Percentiles rank a stretch among this genome's conserved stretches.
Evolutionary conservation across 2,329 filamentous ascomycete species (phyloP).

Genomic region (Monosporascus sp.): DNA sequence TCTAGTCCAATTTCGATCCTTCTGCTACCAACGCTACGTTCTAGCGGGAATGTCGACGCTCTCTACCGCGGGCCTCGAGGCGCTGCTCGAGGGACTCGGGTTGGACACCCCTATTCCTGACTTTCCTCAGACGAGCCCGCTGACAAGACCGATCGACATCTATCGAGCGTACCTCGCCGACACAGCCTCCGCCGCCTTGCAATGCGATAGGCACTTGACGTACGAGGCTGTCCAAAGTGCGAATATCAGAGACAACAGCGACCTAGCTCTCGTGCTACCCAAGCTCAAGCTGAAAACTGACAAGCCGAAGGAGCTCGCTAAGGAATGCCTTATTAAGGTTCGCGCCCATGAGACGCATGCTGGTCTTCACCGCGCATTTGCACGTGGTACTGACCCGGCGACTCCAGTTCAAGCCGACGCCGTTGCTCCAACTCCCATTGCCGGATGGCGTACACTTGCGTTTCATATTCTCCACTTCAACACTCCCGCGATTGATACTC

Average conservation of each 20-base stretch:
- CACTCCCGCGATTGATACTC: conserved; percentile 52
- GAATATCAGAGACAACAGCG: conserved; percentile 21
- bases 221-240: conserved; percentile 27
- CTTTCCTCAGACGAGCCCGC: conserved; percentile 17
- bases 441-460: conserved; percentile 55
- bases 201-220: conserved; percentile 15
- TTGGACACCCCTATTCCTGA: conserved; percentile 30
- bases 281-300: conserved; percentile 20
- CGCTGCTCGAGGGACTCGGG: conserved; percentile 55
- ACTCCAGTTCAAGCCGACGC: conserved; percentile 48
- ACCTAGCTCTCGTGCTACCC: conserved; percentile 26
- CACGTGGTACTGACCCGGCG: neutral
- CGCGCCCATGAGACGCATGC: neutral
- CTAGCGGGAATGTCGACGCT: conserved; percentile 42
- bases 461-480: conserved; percentile 59
- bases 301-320: conserved; percentile 11
- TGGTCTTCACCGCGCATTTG: too few relatives aligned
- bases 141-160: conserved; percentile 24
- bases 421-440: conserved; percentile 50
- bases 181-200: conserved; percentile 11
- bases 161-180: conserved; percentile 24
- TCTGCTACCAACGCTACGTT: neutral
- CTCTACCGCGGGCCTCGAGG: conserved; percentile 52
- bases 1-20: neutral
- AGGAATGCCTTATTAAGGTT: conserved; percentile 14